Base-by-base conservation (phyloP, 2,329 filamentous ascomycete genomes). In the Samsoniella hepiali region DNA sequence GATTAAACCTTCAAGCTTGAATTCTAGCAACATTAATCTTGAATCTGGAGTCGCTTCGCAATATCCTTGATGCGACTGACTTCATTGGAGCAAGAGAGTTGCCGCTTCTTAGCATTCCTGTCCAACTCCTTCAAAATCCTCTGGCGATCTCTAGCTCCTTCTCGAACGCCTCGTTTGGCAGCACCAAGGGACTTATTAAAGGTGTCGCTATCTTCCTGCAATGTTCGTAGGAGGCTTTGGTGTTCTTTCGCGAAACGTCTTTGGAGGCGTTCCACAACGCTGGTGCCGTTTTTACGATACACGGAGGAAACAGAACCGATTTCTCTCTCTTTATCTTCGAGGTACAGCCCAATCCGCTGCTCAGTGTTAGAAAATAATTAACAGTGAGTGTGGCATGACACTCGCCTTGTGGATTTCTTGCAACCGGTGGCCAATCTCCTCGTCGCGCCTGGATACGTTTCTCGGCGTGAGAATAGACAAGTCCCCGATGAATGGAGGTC, bases 81-180 rank as follows among this genome's bases (percentile, higher is more conserved):
- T 42, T 62, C 53, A 11, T 47, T 49, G 13, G 15, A 32, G 22
- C n/a, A 57, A 38, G 22, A 10, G 10, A 57, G 51, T 10, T 50
- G n/a, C 17, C 60, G 51, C 44, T 50, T 62, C 5, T 49, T 22
- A 7, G 44, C 53, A 42, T 49, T 62, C 32, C 53, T 56, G 9
- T 56, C 60, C 6, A 56, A 15, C 8, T 50, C 60, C 44, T 62
- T 62, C 15, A 62, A 11, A 8, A 50, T n/a, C 9, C 34, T 56
- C 44, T 62, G 60, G 7, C 60, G 60, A 5, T 62, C 51, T 51
- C 45, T 62, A 5, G 15, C 42, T 9, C 51, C 60, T 3, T 56
- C 60, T 13, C 51, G 42, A 10, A 62, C 32, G 13, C n/a, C 34
- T 27, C 53, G 60, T 11, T 50, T 62, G 8, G 60, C 53, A n/a